Percentiles rank a stretch among this genome's conserved stretches.
phyloP scores from a whole-genome alignment of 805 yeast species.

The Sugiyamaella marilandica region DNA sequence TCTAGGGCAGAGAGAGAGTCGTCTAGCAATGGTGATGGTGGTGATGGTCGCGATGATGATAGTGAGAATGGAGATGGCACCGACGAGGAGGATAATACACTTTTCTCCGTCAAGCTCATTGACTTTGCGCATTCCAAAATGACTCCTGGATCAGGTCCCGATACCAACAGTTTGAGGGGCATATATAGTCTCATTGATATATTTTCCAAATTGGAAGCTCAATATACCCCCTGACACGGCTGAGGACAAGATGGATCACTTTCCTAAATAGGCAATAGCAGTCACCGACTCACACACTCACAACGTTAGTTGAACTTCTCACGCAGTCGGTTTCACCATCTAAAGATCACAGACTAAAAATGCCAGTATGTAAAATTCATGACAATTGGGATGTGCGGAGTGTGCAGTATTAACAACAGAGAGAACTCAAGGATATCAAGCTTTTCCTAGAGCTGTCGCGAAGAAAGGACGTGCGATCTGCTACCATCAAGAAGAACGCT shows the following conservation, averaged over 20 bases:
- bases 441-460: slow-evolving; percentile 85
- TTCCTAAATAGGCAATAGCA: slow-evolving; percentile 2
- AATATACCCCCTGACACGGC: slow-evolving; percentile 2
- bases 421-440: slow-evolving; percentile 93
- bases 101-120: slow-evolving; percentile 63
- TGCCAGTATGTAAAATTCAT: slow-evolving; percentile 13
- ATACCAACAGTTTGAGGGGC: slow-evolving; percentile 67
- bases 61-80: slow-evolving; percentile 21
- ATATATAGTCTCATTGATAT: slow-evolving; percentile 29
- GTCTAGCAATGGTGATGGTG: slow-evolving; percentile 27
- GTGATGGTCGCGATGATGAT: slow-evolving; percentile 26
- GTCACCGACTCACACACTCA: slow-evolving; percentile 5
- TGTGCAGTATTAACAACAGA: slow-evolving; percentile 27
- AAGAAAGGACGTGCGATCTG: slow-evolving; percentile 87
- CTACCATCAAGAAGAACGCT: slow-evolving; percentile 93
- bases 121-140: slow-evolving; percentile 87
- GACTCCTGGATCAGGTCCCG: slow-evolving; percentile 60
- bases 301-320: background rate
- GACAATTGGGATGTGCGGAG: background rate
- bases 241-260: background rate
- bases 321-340: background rate
- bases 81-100: slow-evolving; percentile 28
- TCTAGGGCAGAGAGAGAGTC: slow-evolving; percentile 31
- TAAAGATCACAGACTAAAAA: slow-evolving; percentile 6
- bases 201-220: background rate